These are phyloP conservation scores for Drosera spatulata DNA, from an alignment of 179 eudicot species.

Conservation along the genomic window DNA sequence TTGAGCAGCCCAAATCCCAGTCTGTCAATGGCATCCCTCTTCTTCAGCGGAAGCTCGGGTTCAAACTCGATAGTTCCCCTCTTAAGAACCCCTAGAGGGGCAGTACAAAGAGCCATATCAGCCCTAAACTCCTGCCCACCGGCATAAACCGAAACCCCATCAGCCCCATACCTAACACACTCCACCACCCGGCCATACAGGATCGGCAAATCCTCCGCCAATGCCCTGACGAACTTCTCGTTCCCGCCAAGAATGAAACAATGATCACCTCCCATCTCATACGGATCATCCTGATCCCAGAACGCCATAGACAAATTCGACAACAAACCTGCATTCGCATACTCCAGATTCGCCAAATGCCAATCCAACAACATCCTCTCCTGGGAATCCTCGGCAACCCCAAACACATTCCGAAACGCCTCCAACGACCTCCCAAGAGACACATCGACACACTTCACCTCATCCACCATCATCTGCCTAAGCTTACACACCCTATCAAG, in stretches of 20 bases:
- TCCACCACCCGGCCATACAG: slow-evolving; percentile 54
- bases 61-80: slow-evolving; percentile 59
- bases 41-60: slow-evolving; percentile 77
- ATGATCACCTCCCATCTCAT: slow-evolving; percentile 99
- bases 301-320: slow-evolving; percentile 82
- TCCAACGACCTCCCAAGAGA: slow-evolving; percentile 78
- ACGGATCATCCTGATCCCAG: slow-evolving; percentile 99
- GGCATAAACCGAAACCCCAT: slow-evolving; percentile 76
- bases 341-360: slow-evolving; percentile 96
- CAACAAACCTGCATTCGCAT: slow-evolving; percentile 82
- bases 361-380: slow-evolving; percentile 90
- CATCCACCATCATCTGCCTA: slow-evolving; percentile 85
- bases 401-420: slow-evolving; percentile 59
- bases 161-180: slow-evolving; percentile 64
- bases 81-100: slow-evolving; percentile 84
- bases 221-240: slow-evolving; percentile 68
- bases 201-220: slow-evolving; percentile 78
- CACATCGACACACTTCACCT: slow-evolving; percentile 71
- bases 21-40: slow-evolving; percentile 72
- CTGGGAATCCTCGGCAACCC: slow-evolving; percentile 59
- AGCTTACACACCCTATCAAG: slow-evolving; percentile 94
- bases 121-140: slow-evolving; percentile 68
- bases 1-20: slow-evolving; percentile 90
- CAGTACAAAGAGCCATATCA: slow-evolving; percentile 90
- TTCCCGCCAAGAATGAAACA: slow-evolving; percentile 97